These are phyloP conservation scores for Fagopyrum tataricum DNA, from an alignment of 148 eudicot genomes.

Conservation along the genomic window DNA sequence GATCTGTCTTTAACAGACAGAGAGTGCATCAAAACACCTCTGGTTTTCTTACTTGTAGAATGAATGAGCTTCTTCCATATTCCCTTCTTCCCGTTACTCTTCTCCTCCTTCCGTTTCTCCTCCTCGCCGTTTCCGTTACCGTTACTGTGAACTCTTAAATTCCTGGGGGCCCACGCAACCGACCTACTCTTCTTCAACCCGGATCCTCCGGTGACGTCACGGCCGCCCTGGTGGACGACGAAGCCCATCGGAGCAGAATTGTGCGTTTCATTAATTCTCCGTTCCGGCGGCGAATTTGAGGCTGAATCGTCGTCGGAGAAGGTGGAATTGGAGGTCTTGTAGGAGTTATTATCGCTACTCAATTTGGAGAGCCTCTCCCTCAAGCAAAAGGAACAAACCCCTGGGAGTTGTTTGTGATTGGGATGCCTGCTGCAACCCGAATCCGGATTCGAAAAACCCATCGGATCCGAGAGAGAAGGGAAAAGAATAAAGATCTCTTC, in stretches of 20 bases:
- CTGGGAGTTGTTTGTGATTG: conserved; percentile 25
- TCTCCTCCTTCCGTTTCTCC: neutral
- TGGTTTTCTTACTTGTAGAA: conserved; percentile 40
- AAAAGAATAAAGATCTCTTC: neutral
- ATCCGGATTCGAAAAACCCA: conserved; percentile 25
- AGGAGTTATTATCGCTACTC: neutral
- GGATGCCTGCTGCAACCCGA: conserved; percentile 29
- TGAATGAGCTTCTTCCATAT: conserved; percentile 50
- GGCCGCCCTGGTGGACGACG: conserved; percentile 7
- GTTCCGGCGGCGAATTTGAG: conserved; percentile 17
- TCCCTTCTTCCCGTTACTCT: conserved; percentile 27
- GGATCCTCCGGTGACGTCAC: neutral
- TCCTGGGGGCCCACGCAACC: conserved; percentile 20
- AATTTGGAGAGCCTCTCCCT: conserved; percentile 24
- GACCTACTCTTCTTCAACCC: conserved; percentile 35
- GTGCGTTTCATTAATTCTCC: conserved; percentile 11
- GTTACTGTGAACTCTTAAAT: neutral
- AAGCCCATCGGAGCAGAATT: conserved; percentile 5
- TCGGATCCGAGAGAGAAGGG: conserved; percentile 8
- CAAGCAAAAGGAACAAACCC: conserved; percentile 33
- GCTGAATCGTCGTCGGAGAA: neutral
- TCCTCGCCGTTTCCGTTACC: neutral
- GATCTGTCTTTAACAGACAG: conserved; percentile 29
- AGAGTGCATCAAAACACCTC: conserved; percentile 34
- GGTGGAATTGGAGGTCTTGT: neutral